Base-by-base conservation (phyloP, 2,329 filamentous ascomycete genomes). In the Penicillium sp. region DNA sequence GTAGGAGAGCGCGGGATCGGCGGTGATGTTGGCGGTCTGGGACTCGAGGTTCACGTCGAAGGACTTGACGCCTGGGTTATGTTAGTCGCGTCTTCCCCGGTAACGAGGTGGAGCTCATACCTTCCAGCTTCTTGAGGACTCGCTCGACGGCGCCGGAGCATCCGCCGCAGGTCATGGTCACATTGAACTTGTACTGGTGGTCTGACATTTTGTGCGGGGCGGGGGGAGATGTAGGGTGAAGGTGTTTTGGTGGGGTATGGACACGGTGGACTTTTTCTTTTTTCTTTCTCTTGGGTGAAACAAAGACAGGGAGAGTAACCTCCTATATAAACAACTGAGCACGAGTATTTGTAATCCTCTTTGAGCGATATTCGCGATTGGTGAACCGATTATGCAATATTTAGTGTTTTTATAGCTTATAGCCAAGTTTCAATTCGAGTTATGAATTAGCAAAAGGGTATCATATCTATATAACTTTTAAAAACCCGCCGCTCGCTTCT, bases 141-240 rank as follows among this genome's bases (percentile, higher is more conserved):
- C 92, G 85, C 77, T 96, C 89, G 42, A 99, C 83, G 63, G 94
- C 94, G 69, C 92, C 92, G 43, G 92, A 97, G 87, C 94, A 99
- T 74, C 94, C 94, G 72, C 90, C 86, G 79, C 94, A 99, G 82
- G 81, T 89, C 94, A 99, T 99, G 76, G 80, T 82, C 75, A 97
- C 85, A 77, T 92, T 87, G 82, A 97, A 97, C 76, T 94, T 90
- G 88, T 97, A 97, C 65, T 86, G 90, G 81, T 96, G 91, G 66
- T 88, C 85, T 56, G 86, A 79, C 89, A 92, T 63, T 81, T 68
- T 5, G 40, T 36, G 42, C 10, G 36, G 36, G 46, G 56, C 49
- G 39, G 55, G 39, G 55, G 54, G 48, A 41, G 48, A 11, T 32
- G 22, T 42, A 47, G 40, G 18, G 32, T 41, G 31, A 42, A 41